A percentile compares a stretch with the other conserved stretches of the same genome.
Evolutionary conservation across 371 early-diverging fungal species (phyloP).

Genomic region (Batkoa obscura): DNA sequence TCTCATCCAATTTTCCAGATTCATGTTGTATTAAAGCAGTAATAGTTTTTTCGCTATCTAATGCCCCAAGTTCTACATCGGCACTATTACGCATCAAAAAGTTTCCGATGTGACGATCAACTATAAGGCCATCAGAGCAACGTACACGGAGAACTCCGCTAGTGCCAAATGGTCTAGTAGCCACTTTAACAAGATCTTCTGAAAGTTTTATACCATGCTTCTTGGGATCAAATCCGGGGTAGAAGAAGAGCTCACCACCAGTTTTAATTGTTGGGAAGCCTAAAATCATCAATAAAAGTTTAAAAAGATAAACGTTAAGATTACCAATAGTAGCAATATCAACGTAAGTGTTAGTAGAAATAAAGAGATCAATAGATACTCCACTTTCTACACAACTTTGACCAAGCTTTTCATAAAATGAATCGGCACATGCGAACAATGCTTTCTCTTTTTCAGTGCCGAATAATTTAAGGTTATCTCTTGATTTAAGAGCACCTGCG

Average conservation of each 20-base stretch:
- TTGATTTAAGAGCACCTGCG: constrained; percentile 59
- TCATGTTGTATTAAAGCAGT: constrained; percentile 72
- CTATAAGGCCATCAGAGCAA: constrained; percentile 66
- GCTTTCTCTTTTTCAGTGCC: constrained; percentile 78
- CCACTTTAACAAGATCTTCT: constrained; percentile 42
- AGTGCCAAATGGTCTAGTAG: constrained; percentile 66
- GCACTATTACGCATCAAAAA: constrained; percentile 77
- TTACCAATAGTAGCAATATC: constrained; percentile 67
- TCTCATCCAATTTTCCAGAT: constrained; percentile 66
- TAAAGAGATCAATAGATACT: constrained; percentile 66
- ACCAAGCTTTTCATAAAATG: constrained; percentile 63
- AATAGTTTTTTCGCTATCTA: constrained; percentile 65
- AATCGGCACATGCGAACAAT: constrained; percentile 67
- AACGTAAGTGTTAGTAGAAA: constrained; percentile 68
- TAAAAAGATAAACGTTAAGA: constrained; percentile 7
- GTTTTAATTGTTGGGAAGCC: constrained; percentile 61
- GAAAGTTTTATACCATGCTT: constrained; percentile 44
- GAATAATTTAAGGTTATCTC: constrained; percentile 73
- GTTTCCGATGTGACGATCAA: constrained; percentile 80
- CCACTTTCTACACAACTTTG: constrained; percentile 58
- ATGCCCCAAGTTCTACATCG: constrained; percentile 77
- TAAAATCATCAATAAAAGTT: constrained; percentile 6
- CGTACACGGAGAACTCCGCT: constrained; percentile 78
- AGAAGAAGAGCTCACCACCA: constrained; percentile 71
- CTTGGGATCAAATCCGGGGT: constrained; percentile 45